These are phyloP conservation scores for Epichloe typhina DNA, from an alignment of 2,329 filamentous ascomycete genomes.

Conservation along the genomic window DNA sequence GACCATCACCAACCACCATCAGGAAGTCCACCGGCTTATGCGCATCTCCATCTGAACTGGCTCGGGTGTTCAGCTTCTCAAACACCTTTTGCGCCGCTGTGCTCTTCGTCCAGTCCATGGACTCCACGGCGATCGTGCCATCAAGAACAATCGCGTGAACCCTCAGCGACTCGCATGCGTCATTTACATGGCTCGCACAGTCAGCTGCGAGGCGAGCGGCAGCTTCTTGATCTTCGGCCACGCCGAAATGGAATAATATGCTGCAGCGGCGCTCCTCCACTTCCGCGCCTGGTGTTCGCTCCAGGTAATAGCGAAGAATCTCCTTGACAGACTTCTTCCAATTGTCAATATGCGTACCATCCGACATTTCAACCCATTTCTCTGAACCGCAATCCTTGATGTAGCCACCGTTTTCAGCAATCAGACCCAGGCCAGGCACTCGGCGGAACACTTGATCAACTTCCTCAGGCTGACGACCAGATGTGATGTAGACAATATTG, in stretches of 20 bases:
- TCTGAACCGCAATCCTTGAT: slow-evolving; percentile 56
- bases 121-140: slow-evolving; percentile 71
- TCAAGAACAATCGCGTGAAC: slow-evolving; percentile 76
- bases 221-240: slow-evolving; percentile 60
- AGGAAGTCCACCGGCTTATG: slow-evolving; percentile 61
- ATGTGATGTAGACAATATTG: slow-evolving; percentile 92
- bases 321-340: slow-evolving; percentile 79
- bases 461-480: slow-evolving; percentile 73
- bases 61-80: slow-evolving; percentile 35
- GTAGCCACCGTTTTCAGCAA: slow-evolving; percentile 92
- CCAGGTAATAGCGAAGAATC: slow-evolving; percentile 80
- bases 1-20: slow-evolving; percentile 78
- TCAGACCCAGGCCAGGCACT: slow-evolving; percentile 72
- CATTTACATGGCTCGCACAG: slow-evolving; percentile 89
- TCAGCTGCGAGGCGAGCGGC: slow-evolving; percentile 74
- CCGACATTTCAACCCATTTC: slow-evolving; percentile 67
- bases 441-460: slow-evolving; percentile 75
- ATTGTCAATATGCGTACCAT: slow-evolving; percentile 51
- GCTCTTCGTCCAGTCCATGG: slow-evolving; percentile 75
- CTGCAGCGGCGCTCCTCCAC: slow-evolving; percentile 89
- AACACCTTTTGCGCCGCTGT: slow-evolving; percentile 69
- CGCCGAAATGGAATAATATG: slow-evolving; percentile 80
- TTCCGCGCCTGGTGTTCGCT: slow-evolving; percentile 76
- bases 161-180: slow-evolving; percentile 70
- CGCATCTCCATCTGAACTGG: slow-evolving; percentile 17